Conservation (phyloP, 768 basidiomycete genomes). For the Xerocomus spinulosus region DNA sequence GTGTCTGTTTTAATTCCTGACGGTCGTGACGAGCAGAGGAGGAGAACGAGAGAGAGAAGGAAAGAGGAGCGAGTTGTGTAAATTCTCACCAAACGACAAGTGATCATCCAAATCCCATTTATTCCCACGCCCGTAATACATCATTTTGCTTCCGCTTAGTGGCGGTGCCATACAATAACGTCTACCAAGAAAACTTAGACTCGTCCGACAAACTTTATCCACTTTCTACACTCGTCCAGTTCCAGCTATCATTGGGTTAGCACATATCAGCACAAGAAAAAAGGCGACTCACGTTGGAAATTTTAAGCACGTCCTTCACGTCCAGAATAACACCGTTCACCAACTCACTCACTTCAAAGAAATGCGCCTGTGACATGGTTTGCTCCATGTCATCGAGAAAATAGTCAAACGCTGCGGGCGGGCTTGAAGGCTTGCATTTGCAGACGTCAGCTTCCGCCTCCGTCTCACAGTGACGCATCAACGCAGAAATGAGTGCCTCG, state of each 20-base stretch:
- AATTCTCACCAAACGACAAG: slow-evolving; percentile 3
- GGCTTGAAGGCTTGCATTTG: background rate
- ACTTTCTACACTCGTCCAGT: slow-evolving; percentile 21
- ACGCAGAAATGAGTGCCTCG: slow-evolving; percentile 38
- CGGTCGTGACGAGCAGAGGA: slow-evolving; percentile 25
- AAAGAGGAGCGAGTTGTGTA: no score
- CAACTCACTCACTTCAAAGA: slow-evolving; percentile 6
- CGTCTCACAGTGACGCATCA: slow-evolving; percentile 36
- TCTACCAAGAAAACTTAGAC: no score
- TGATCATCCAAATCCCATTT: slow-evolving; percentile 15
- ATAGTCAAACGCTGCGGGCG: no score
- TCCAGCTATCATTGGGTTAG: slow-evolving; percentile 20
- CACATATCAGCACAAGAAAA: no score
- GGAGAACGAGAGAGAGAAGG: slow-evolving; percentile 9
- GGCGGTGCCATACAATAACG: no score
- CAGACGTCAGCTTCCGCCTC: slow-evolving; percentile 18
- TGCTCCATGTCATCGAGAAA: background rate
- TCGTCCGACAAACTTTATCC: slow-evolving; percentile 16
- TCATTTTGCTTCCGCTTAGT: background rate
- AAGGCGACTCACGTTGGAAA: slow-evolving; percentile 16
- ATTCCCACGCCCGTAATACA: slow-evolving; percentile 26
- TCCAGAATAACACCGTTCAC: slow-evolving; percentile 20
- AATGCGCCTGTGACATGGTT: slow-evolving; percentile 10
- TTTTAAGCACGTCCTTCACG: slow-evolving; percentile 22
- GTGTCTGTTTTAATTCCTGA: slow-evolving; percentile 14